Evolutionary conservation across 2,329 filamentous ascomycete species (phyloP), one percentile per base, ranked within the genome.

Genomic region (Thielaviopsis euricoi): DNA sequence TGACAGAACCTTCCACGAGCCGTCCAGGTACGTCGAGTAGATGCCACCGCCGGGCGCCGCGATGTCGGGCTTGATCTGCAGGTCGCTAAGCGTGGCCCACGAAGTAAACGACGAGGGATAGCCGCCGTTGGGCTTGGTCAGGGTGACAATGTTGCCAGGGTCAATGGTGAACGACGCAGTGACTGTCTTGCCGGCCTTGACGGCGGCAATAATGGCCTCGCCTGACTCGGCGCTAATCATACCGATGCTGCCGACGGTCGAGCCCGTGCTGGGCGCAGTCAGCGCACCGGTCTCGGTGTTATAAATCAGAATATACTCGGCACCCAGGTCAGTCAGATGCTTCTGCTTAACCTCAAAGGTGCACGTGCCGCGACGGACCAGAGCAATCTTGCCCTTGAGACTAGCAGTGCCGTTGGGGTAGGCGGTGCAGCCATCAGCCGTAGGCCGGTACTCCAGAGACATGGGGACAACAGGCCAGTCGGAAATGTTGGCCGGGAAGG

Each of bases 71-170:
- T 77, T 78, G 56, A 78, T 67, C 26, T 73, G 67, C 2, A 78
- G 67, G 57, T 79, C 76, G 61, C 74, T 76, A 0, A 72, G 73
- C 1, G 74, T 74, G 1, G 76, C 76, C 75, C 76, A 78, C 23
- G 73, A 73, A 7, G 73, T 77, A 63, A 73, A 79, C 6, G 67
- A 68, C 26, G 71, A 73, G 2, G 76, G 67, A 17, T 70, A 68
- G 0, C 71, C 72, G 12, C 70, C 70, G 15, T 69, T 66, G 3
- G 60, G 63, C 10, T 62, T 61, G 4, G 60, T 61, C 15, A 63
- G 61, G 56, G 66, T 64, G 10, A 62, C 63, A 26, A 64, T 62
- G 57, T 65, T 66, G 48, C 63, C 71, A 58, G 73, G 71, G 60
- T 73, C 71, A 58, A 73, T 70, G 25, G 74, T 70, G 53, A 76